Percentiles rank a stretch among this genome's conserved stretches.
phyloP scores from a whole-genome alignment of 352 stramenopile genomes.

The Phytophthora pistaciae region DNA sequence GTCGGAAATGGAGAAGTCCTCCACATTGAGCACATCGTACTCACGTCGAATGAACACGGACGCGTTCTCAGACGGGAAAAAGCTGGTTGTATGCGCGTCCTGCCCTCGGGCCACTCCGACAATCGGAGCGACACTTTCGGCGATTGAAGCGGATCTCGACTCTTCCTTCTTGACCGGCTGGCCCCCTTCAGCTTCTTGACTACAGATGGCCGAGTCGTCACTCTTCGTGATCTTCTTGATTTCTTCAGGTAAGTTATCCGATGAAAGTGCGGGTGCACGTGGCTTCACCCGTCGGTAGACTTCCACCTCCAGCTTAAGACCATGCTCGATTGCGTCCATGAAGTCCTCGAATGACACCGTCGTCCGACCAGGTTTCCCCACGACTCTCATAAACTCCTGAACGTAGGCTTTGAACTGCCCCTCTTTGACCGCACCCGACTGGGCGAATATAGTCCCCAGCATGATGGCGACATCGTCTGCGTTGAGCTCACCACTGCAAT shows the following conservation, averaged over 20 bases:
- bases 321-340: constrained; percentile 80
- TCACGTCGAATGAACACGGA: constrained; percentile 40
- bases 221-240: neutral
- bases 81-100: constrained; percentile 11
- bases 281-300: constrained; percentile 50
- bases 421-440: constrained; percentile 69
- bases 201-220: neutral
- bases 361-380: constrained; percentile 67
- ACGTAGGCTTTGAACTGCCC: constrained; percentile 80
- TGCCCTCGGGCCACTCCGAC: neutral
- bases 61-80: constrained; percentile 16
- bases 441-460: constrained; percentile 74
- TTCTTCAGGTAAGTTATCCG: neutral
- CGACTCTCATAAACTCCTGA: constrained; percentile 77
- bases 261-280: neutral
- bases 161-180: constrained; percentile 1
- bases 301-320: constrained; percentile 80
- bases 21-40: constrained; percentile 52
- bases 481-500: constrained; percentile 79
- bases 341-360: constrained; percentile 89
- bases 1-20: constrained; percentile 46
- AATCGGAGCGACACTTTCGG: neutral
- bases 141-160: neutral
- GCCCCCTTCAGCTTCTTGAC: neutral
- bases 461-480: constrained; percentile 71